These are phyloP conservation scores for Paracorniculantispora psalliotae DNA, from an alignment of 2,329 filamentous ascomycete genomes.

Conservation along the genomic window DNA sequence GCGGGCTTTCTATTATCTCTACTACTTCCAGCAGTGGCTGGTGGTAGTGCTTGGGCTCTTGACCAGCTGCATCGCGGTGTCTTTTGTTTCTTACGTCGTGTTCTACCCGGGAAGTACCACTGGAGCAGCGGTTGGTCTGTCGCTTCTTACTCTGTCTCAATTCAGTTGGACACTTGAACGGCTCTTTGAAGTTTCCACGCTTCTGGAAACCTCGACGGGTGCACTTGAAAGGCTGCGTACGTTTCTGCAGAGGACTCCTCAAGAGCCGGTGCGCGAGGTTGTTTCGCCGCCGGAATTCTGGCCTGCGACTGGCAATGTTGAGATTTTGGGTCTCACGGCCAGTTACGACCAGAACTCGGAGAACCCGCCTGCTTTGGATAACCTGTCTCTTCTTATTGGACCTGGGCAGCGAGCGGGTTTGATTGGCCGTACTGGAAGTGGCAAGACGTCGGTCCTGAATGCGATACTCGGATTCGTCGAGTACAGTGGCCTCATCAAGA, in stretches of 20 bases:
- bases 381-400: not conserved
- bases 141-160: not conserved
- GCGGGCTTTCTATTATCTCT: slow-evolving; percentile 36
- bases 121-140: not conserved
- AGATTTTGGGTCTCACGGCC: not conserved
- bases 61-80: slow-evolving; percentile 39
- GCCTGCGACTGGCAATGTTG: not conserved
- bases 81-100: slow-evolving; percentile 38
- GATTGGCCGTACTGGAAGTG: slow-evolving; percentile 5
- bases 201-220: not conserved
- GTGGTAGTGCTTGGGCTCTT: slow-evolving; percentile 41
- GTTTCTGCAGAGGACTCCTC: not conserved
- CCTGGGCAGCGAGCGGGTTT: slow-evolving; percentile 6
- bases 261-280: not conserved
- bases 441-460: slow-evolving; percentile 8
- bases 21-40: slow-evolving; percentile 46
- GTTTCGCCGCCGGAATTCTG: not conserved
- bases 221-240: slow-evolving; percentile 4
- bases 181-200: not conserved
- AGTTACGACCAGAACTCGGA: not conserved
- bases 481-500: slow-evolving; percentile 26
- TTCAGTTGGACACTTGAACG: slow-evolving; percentile 6
- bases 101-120: not conserved
- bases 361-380: not conserved
- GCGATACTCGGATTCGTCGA: slow-evolving; percentile 5